Conservation (phyloP, 768 basidiomycete genomes). For the Suillus subluteus region DNA sequence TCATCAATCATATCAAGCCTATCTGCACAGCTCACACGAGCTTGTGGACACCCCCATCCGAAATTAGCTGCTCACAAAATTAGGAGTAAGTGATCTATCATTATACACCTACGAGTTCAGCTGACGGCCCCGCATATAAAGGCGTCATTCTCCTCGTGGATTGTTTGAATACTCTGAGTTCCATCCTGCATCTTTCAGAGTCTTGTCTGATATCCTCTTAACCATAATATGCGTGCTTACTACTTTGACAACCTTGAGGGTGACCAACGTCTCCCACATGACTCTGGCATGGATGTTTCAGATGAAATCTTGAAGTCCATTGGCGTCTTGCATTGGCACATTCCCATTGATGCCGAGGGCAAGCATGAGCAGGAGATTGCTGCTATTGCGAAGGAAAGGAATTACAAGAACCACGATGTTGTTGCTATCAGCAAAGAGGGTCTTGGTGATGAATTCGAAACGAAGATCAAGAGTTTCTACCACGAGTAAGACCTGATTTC, state of each 20-base stretch:
- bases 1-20: background rate
- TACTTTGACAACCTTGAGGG: constrained; percentile 73
- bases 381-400: constrained; percentile 63
- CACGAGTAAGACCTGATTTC: constrained; percentile 59
- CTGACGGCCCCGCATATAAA: background rate
- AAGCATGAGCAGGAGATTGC: constrained; percentile 59
- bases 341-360: constrained; percentile 57
- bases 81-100: background rate
- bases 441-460: constrained; percentile 81
- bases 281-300: constrained; percentile 57
- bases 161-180: background rate
- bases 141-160: background rate
- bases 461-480: constrained; percentile 82
- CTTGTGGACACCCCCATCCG: background rate
- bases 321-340: constrained; percentile 68
- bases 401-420: constrained; percentile 83
- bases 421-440: constrained; percentile 78
- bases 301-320: constrained; percentile 53
- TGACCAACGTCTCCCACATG: constrained; percentile 83
- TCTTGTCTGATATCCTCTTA: background rate
- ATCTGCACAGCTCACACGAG: background rate
- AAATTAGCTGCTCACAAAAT: background rate
- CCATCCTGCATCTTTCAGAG: background rate
- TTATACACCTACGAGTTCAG: background rate
- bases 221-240: constrained; percentile 64